These are phyloP conservation scores for Rosa chinensis DNA, from an alignment of 306 rosid species.

Conservation along the genomic window DNA sequence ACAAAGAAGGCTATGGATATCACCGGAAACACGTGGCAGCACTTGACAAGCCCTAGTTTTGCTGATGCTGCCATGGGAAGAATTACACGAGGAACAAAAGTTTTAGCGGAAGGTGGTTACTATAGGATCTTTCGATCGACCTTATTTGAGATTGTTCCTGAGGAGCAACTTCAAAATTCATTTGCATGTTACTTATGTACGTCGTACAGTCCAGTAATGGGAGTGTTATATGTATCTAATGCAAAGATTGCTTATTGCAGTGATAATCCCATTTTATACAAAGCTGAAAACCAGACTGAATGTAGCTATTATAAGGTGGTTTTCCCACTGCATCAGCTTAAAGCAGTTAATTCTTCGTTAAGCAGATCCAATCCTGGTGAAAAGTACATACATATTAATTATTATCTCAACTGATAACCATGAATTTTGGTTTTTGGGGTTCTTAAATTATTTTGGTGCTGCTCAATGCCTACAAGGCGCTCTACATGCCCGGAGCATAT, in stretches of 20 bases:
- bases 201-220: slow-evolving; percentile 80
- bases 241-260: slow-evolving; percentile 83
- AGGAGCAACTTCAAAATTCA: slow-evolving; percentile 70
- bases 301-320: slow-evolving; percentile 94
- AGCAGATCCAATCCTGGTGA: slow-evolving; percentile 65
- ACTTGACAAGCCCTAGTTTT: slow-evolving; percentile 85
- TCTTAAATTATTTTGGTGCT: slow-evolving; percentile 66
- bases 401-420: slow-evolving; percentile 66
- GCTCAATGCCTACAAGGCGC: slow-evolving; percentile 53
- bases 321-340: slow-evolving; percentile 75
- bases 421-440: slow-evolving; percentile 96
- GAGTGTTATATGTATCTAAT: slow-evolving; percentile 61
- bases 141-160: slow-evolving; percentile 61
- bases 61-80: slow-evolving; percentile 92
- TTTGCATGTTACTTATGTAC: slow-evolving; percentile 87
- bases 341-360: slow-evolving; percentile 72
- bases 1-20: slow-evolving; percentile 73
- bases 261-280: slow-evolving; percentile 75
- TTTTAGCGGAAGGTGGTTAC: slow-evolving; percentile 82
- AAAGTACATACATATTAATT: slow-evolving; percentile 55
- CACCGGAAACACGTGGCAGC: slow-evolving; percentile 96
- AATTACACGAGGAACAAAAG: slow-evolving; percentile 89
- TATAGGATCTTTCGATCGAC: slow-evolving; percentile 68
- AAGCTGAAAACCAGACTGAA: slow-evolving; percentile 47
- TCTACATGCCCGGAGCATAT: slow-evolving; percentile 36